These are phyloP conservation scores for Dothideomycetes sp. DNA, from an alignment of 2,329 filamentous ascomycete genomes.

Conservation along the genomic window DNA sequence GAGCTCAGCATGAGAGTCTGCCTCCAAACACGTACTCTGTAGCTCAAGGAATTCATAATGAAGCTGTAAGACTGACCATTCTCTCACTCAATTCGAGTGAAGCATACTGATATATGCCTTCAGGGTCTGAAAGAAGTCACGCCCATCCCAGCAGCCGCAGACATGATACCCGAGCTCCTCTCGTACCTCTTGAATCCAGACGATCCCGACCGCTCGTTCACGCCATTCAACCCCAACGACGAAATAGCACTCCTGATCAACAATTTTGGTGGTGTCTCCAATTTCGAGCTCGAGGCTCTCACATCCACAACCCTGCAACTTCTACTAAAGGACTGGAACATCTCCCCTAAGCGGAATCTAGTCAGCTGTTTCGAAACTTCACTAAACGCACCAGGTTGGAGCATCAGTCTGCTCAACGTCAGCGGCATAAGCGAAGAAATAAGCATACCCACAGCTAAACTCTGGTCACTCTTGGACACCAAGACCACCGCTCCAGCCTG, in stretches of 20 bases:
- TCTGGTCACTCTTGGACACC: constrained; percentile 38
- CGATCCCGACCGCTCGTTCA: constrained; percentile 39
- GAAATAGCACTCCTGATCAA: constrained; percentile 36
- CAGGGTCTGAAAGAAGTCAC: constrained; percentile 34
- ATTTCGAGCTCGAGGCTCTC: constrained; percentile 37
- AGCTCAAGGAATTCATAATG: constrained; percentile 41
- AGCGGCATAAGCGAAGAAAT: constrained; percentile 32
- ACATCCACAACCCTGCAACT: constrained; percentile 29
- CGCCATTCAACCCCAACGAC: constrained; percentile 34
- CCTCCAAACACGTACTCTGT: constrained; percentile 26
- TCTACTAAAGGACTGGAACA: constrained; percentile 36
- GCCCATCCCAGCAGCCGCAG: constrained; percentile 37
- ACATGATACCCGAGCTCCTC: constrained; percentile 37
- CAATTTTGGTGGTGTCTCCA: constrained; percentile 38
- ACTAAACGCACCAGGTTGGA: constrained; percentile 46
- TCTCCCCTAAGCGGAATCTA: constrained; percentile 37
- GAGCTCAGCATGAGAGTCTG: constrained; percentile 37
- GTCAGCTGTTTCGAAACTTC: constrained; percentile 41
- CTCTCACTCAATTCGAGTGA: no score
- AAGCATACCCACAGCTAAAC: constrained; percentile 25
- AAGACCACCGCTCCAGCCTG: constrained; percentile 41
- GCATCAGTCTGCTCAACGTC: constrained; percentile 43
- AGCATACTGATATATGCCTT: constrained; percentile 1
- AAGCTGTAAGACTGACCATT: constrained; percentile 25
- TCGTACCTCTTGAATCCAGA: constrained; percentile 36